Evolutionary conservation across 371 early-diverging fungal genomes (phyloP), one percentile per base, ranked within the genome.

Genomic region (Mortierella sp.): DNA sequence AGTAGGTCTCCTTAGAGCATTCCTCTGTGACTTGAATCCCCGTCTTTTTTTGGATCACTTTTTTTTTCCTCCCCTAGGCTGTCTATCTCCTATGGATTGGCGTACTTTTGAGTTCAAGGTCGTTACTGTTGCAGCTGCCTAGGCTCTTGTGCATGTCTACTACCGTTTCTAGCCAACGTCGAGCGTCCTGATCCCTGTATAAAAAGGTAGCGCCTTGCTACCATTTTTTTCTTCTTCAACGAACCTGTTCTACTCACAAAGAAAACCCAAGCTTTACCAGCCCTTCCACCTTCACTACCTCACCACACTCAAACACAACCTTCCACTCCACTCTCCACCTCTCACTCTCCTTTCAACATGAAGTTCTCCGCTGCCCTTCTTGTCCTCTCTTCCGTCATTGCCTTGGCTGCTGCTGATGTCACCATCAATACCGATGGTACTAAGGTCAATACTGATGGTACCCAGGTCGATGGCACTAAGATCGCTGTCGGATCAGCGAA

Each of bases 281-380:
- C 37, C 37, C 9, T 37, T 5, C 3, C 37, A 5, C 9, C 26
- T 15, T 26, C 62, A 19, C 57, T 61, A 56, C 37, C 26, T 12
- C 60, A 15, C 65, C 29, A 59, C 48, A 48, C n/a, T 47, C n/a
- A 23, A 26, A 47, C 28, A 28, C 25, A 50, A 26, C 28, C 23
- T 23, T 43, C 56, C 26, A 21, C 47, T 12, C 37, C 25, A n/a
- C 50, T 25, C 44, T 26, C 43, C 62, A 23, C 16, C 29, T 18
- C 1, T 45, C 11, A 15, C 11, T 43, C 23, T 19, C 18, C 47
- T 15, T 52, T 28, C 73, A 73, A 62, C 47, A 74, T 74, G 74
- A 74, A 74, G 66, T 29, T 69, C 66, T 61, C 65, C 6, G 51
- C 62, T 28, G 62, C 51, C 45, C 44, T 69, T 69, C 50, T 74